These are phyloP conservation scores for Corylus heterophylla DNA, from an alignment of 306 rosid genomes.

Conservation along the genomic window DNA sequence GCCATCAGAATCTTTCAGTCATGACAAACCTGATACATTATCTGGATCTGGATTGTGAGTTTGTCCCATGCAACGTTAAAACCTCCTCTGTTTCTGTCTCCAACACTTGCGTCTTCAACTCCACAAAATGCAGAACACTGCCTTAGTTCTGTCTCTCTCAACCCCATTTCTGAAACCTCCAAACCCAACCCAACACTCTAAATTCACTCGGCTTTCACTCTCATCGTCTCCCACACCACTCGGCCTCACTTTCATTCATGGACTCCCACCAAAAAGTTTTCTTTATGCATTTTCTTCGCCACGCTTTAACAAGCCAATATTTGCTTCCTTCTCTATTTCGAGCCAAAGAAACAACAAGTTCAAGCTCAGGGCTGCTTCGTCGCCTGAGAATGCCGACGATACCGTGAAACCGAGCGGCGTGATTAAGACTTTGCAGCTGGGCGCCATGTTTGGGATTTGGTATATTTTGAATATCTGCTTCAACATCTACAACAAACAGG, in stretches of 20 bases:
- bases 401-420: constrained; percentile 21
- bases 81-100: neutral
- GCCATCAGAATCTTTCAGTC: too few relatives aligned
- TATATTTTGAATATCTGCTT: constrained; percentile 70
- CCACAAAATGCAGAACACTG: constrained; percentile 37
- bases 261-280: constrained; percentile 13
- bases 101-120: neutral
- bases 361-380: constrained; percentile 40
- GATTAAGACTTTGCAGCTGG: constrained; percentile 47
- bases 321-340: constrained; percentile 30
- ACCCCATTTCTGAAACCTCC: constrained; percentile 29
- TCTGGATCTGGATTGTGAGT: neutral
- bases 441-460: constrained; percentile 70
- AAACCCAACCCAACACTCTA: neutral
- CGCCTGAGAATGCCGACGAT: constrained; percentile 41
- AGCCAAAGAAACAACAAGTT: constrained; percentile 28
- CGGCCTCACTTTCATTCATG: constrained; percentile 9
- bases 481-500: constrained; percentile 84
- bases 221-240: neutral
- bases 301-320: constrained; percentile 10
- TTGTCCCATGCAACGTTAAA: constrained; percentile 23
- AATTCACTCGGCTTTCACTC: constrained; percentile 1
- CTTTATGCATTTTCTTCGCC: constrained; percentile 25
- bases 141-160: constrained; percentile 27
- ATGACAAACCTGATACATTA: neutral